A percentile compares a stretch with the other conserved stretches of the same genome.
Conservation (phyloP, 441 rosid genomes). For the Croton laevigatus region DNA sequence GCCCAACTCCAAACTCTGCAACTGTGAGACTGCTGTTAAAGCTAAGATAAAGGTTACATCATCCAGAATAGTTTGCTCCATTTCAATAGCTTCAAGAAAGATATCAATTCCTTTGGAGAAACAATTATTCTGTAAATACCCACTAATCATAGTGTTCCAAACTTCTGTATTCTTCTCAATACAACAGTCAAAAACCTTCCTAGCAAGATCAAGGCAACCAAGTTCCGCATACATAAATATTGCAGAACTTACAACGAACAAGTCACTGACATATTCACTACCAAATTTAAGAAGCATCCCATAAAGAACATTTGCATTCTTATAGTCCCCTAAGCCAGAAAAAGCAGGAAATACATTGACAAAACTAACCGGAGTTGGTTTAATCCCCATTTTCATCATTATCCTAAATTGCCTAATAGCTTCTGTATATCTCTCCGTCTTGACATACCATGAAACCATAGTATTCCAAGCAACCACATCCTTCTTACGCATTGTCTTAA, state of each 20-base stretch:
- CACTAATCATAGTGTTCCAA: constrained; percentile 82
- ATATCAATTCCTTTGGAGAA: constrained; percentile 49
- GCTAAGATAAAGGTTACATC: constrained; percentile 66
- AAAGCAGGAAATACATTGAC: constrained; percentile 75
- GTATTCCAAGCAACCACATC: constrained; percentile 86
- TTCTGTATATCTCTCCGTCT: constrained; percentile 50
- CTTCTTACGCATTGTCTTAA: constrained; percentile 59
- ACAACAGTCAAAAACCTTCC: constrained; percentile 64
- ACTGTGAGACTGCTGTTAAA: constrained; percentile 60
- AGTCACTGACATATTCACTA: constrained; percentile 52
- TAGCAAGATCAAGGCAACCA: constrained; percentile 50
- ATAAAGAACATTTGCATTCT: constrained; percentile 48
- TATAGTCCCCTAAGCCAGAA: constrained; percentile 38
- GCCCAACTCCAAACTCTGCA: constrained; percentile 56
- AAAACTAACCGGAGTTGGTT: constrained; percentile 68
- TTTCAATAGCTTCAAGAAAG: constrained; percentile 50
- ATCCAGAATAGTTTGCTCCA: constrained; percentile 46
- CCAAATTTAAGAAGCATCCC: constrained; percentile 69
- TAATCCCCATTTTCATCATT: constrained; percentile 67
- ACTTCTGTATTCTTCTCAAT: constrained; percentile 59
- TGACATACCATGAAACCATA: constrained; percentile 69
- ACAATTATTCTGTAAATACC: constrained; percentile 51
- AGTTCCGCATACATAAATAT: constrained; percentile 66
- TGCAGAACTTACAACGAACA: constrained; percentile 70
- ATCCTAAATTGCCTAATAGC: constrained; percentile 55